Percentiles rank a stretch among this genome's conserved stretches.
Evolutionary conservation across 768 basidiomycete species (phyloP).

Genomic region (Trametes maxima): DNA sequence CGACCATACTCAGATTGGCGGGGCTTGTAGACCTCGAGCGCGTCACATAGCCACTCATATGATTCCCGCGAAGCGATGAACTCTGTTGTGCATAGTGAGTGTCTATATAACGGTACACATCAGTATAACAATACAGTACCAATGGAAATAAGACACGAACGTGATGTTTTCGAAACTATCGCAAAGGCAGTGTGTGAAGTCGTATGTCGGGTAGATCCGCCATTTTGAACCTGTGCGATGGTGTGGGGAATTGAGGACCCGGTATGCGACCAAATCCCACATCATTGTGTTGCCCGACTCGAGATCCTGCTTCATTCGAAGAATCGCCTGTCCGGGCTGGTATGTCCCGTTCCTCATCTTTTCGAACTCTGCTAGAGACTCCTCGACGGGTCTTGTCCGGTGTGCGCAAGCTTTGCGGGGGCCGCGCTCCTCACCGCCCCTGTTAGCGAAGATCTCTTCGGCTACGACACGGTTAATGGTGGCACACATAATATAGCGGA

Average conservation of each 20-base stretch:
- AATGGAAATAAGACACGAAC: slow-evolving; percentile 54
- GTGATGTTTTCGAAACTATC: slow-evolving; percentile 99
- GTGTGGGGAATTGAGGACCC: slow-evolving; percentile 87
- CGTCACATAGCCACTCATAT: slow-evolving; percentile 99
- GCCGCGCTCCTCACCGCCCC: slow-evolving; percentile 82
- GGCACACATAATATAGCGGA: background rate
- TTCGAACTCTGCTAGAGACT: slow-evolving; percentile 87
- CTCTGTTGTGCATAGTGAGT: slow-evolving; percentile 95
- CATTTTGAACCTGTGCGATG: slow-evolving; percentile 92
- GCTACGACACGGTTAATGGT: slow-evolving; percentile 47
- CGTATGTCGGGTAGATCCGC: slow-evolving; percentile 98
- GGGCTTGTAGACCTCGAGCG: slow-evolving; percentile 95
- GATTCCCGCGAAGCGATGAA: slow-evolving; percentile 96
- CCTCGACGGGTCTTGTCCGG: slow-evolving; percentile 80
- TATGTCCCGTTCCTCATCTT: slow-evolving; percentile 92
- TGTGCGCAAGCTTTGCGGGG: slow-evolving; percentile 86
- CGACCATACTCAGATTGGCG: slow-evolving; percentile 97
- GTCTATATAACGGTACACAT: slow-evolving; percentile 49
- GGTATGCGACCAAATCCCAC: slow-evolving; percentile 99
- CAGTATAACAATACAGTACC: background rate
- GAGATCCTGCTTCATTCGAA: slow-evolving; percentile 98
- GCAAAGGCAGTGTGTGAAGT: slow-evolving; percentile 96
- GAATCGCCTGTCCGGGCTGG: slow-evolving; percentile 85
- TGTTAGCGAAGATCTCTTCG: slow-evolving; percentile 87
- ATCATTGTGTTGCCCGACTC: slow-evolving; percentile 94